Evolutionary conservation across 352 stramenopile species (phyloP).

Genomic region (Phytophthora tentaculata): DNA sequence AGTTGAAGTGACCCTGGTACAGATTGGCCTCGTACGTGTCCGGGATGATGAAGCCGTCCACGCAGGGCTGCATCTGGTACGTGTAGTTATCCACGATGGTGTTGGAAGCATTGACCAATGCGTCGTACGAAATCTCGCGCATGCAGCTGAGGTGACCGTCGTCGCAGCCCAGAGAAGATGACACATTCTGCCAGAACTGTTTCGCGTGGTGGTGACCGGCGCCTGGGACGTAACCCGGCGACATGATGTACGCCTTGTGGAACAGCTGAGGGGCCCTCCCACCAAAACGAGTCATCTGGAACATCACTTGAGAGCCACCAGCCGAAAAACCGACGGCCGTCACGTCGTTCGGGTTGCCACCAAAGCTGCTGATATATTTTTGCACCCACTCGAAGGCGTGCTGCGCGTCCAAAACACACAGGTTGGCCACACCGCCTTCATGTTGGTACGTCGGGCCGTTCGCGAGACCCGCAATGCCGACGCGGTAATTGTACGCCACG

Average conservation of each 20-base stretch:
- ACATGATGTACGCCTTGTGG: slow-evolving; percentile 40
- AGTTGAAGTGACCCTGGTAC: slow-evolving; percentile 44
- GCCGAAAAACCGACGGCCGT: slow-evolving; percentile 43
- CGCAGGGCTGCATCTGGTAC: slow-evolving; percentile 34
- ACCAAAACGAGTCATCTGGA: slow-evolving; percentile 39
- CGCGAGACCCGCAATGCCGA: slow-evolving; percentile 35
- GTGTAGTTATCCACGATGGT: slow-evolving; percentile 24
- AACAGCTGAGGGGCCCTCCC: slow-evolving; percentile 32
- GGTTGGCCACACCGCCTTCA: slow-evolving; percentile 35
- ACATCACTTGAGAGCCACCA: slow-evolving; percentile 30
- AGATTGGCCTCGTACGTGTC: slow-evolving; percentile 37
- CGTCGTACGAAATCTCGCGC: slow-evolving; percentile 20
- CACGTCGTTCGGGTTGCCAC: slow-evolving; percentile 43
- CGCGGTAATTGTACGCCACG: slow-evolving; percentile 49
- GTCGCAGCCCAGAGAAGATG: slow-evolving; percentile 20
- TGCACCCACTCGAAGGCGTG: slow-evolving; percentile 45
- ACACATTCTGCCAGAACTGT: slow-evolving; percentile 41
- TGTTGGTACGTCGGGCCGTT: slow-evolving; percentile 34
- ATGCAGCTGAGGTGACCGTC: slow-evolving; percentile 32
- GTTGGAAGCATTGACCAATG: slow-evolving; percentile 11
- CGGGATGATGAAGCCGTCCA: slow-evolving; percentile 33
- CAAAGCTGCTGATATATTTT: slow-evolving; percentile 48
- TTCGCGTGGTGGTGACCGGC: slow-evolving; percentile 32
- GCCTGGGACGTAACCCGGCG: slow-evolving; percentile 23
- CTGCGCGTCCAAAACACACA: slow-evolving; percentile 34